Evolutionary conservation across 441 rosid species (phyloP), one percentile per base, ranked within the genome.

Genomic region (Corymbia calophylla): DNA sequence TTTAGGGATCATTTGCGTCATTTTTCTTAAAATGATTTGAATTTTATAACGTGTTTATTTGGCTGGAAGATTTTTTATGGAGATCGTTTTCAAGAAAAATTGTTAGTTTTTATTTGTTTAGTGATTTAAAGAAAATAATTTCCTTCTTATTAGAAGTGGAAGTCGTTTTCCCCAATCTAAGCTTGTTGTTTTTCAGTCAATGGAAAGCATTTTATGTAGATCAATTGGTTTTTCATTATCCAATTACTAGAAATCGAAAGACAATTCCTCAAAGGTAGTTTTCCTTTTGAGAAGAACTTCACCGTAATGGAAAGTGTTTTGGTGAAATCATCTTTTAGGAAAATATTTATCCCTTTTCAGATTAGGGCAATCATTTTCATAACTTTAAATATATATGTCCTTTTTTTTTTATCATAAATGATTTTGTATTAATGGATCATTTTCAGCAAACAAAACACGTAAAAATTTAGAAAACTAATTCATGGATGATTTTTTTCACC

Each of bases 1-100:
- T 56, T 56, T 0, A 0, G 3, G 1, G 3, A 9, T 58, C 0
- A 23, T 58, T 58, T 58, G 0, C 2, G 0, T 23, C 29, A 0
- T 58, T 58, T 58, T 58, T 2, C 62, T 23, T 23, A 23, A 58
- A 58, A 58, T 0, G 62, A 58, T 58, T 58, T 0, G 0, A 58
- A 9, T 56, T 58, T 58, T 9, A 58, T 9, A 27, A 9, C 23
- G 62, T 5, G 0, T 23, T 56, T 56, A 1, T 56, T 56, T 23
- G 5, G 17, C 0, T 56, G 10, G 25, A 56, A 56, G 25, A 8
- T 56, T 11, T 56, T 56, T 0, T 5, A 1, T 56, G 62, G 0
- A 56, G 1, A 56, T 56, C 27, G 7, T 56, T 56, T 56, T 56
- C 0, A 23, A 56, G 62, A 12, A 0, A 56, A 27, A 56, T 56